A percentile compares a stretch with the other conserved stretches of the same genome.
Evolutionary conservation across 2,329 filamentous ascomycete genomes (phyloP).

Genomic region (Xylaria sp.): DNA sequence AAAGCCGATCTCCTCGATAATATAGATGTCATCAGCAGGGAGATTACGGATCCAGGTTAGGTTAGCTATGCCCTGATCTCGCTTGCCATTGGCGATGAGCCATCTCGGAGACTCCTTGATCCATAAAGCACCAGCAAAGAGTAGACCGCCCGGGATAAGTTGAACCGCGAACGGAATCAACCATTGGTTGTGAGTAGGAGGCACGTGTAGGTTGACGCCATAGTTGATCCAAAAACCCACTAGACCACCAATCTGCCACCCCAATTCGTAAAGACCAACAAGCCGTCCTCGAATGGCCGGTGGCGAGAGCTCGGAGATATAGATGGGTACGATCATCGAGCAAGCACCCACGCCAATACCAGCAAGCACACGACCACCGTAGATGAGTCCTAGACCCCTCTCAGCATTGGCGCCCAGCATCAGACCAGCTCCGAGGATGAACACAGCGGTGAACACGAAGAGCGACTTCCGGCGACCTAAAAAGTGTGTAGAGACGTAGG

Average conservation of each 20-base stretch:
- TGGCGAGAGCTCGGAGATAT: conserved; percentile 69
- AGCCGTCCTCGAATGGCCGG: conserved; percentile 72
- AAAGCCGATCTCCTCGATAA: conserved; percentile 76
- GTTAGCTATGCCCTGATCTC: conserved; percentile 67
- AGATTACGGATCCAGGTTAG: conserved; percentile 75
- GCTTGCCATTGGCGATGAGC: conserved; percentile 71
- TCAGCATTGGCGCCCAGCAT: conserved; percentile 74
- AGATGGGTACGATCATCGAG: conserved; percentile 72
- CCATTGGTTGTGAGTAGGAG: conserved; percentile 66
- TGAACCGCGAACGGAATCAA: conserved; percentile 73
- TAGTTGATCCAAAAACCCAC: conserved; percentile 76
- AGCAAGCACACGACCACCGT: conserved; percentile 71
- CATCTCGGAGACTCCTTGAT: conserved; percentile 75
- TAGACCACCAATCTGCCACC: conserved; percentile 71
- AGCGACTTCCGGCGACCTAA: conserved; percentile 74
- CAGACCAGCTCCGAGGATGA: conserved; percentile 76
- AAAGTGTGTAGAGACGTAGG: conserved; percentile 73
- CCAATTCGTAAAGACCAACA: conserved; percentile 74
- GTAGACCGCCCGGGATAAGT: conserved; percentile 72
- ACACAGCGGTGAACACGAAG: conserved; percentile 69
- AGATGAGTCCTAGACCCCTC: conserved; percentile 72
- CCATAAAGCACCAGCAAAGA: conserved; percentile 69
- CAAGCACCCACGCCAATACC: conserved; percentile 72
- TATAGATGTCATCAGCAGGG: conserved; percentile 67
- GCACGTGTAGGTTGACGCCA: conserved; percentile 65